Percentiles rank a stretch among this genome's conserved stretches.
These are phyloP conservation scores for Erythrobasidium hasegawianum DNA, from an alignment of 1,284 basidiomycete genomes.

Conservation along the genomic window DNA sequence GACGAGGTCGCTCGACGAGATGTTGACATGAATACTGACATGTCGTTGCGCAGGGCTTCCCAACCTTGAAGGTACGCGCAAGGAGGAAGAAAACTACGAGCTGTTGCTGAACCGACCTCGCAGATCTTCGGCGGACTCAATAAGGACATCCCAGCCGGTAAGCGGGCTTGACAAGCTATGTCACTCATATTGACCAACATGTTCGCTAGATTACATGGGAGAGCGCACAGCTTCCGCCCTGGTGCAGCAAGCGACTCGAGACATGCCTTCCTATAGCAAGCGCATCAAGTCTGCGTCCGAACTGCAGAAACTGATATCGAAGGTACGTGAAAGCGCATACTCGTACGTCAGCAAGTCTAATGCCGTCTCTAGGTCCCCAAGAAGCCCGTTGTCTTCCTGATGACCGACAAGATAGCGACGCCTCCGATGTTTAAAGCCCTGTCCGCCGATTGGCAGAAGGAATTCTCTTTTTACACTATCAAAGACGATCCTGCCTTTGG, in stretches of 20 bases:
- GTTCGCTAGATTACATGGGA: slow-evolving; percentile 47
- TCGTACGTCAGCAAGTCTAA: background rate
- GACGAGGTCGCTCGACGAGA: background rate
- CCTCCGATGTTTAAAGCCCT: slow-evolving; percentile 46
- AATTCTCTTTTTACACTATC: slow-evolving; percentile 41
- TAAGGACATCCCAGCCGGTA: slow-evolving; percentile 26
- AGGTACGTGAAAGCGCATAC: slow-evolving; percentile 5
- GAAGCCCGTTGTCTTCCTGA: slow-evolving; percentile 42
- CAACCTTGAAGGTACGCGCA: slow-evolving; percentile 48
- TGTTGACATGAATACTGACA: background rate
- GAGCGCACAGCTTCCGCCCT: slow-evolving; percentile 49
- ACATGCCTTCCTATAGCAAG: slow-evolving; percentile 49
- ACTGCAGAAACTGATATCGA: slow-evolving; percentile 31
- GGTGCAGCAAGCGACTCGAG: slow-evolving; percentile 47
- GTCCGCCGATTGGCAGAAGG: slow-evolving; percentile 42
- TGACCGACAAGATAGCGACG: slow-evolving; percentile 42
- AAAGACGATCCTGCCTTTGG: slow-evolving; percentile 33
- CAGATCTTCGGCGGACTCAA: slow-evolving; percentile 27
- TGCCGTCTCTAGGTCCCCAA: slow-evolving; percentile 22
- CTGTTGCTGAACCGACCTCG: background rate
- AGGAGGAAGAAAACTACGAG: background rate
- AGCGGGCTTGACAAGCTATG: slow-evolving; percentile 33
- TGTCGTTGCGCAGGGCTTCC: slow-evolving; percentile 45
- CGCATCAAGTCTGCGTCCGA: slow-evolving; percentile 45
- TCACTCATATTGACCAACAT: too few relatives aligned